Evolutionary conservation across 2,329 filamentous ascomycete species (phyloP).

Genomic region (Byssochlamys sp.): DNA sequence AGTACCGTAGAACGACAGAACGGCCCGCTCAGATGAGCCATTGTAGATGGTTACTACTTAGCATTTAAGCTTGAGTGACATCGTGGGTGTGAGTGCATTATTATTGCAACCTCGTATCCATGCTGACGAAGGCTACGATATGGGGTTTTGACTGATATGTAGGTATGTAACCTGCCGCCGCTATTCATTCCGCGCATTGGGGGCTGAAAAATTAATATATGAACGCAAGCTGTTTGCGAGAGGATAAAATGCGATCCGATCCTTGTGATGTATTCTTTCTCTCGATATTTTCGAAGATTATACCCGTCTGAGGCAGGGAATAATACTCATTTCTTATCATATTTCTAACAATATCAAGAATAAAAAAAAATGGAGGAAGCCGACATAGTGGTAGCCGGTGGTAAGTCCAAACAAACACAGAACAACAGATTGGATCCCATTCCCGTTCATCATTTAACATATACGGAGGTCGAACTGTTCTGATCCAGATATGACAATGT

Average conservation of each 20-base stretch:
- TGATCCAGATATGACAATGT: neutral
- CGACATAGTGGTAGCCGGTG: conserved; percentile 45
- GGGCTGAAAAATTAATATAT: neutral
- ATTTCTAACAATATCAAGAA: neutral
- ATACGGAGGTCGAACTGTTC: neutral
- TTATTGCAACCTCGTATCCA: neutral
- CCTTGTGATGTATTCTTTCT: neutral
- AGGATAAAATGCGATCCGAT: neutral
- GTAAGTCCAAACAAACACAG: conserved; percentile 14
- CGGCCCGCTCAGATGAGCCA: neutral
- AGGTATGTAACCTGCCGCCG: no score
- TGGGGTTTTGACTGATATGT: neutral
- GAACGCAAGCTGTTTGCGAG: neutral
- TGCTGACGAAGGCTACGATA: neutral
- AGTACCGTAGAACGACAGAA: neutral
- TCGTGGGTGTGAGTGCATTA: no score
- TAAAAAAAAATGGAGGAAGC: conserved; percentile 28
- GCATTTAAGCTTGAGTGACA: no score
- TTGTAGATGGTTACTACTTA: neutral
- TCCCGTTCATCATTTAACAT: neutral
- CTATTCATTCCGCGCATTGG: neutral
- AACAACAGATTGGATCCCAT: neutral
- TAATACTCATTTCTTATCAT: neutral
- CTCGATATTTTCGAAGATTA: neutral
- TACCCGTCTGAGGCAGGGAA: neutral